Conservation (phyloP, 257 asterid species). For the Primulina tabacum region DNA sequence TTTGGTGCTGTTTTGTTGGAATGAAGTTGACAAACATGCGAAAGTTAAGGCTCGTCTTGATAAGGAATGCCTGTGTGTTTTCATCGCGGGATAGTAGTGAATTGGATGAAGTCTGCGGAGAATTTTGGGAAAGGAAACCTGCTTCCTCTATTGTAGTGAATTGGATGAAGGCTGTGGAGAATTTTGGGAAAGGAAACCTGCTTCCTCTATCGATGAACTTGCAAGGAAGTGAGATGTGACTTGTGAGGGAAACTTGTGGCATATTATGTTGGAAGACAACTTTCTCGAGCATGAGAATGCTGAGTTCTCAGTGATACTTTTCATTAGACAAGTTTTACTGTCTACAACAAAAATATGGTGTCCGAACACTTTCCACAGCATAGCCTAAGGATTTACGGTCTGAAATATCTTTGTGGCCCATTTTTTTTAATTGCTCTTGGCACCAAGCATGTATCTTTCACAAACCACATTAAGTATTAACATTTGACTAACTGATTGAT, state of each 20-base stretch:
- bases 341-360: not conserved
- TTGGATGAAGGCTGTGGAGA: not conserved
- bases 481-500: slow-evolving; percentile 25
- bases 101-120: not conserved
- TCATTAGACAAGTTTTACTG: not conserved
- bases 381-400: not conserved
- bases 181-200: not conserved
- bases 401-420: slow-evolving; percentile 4
- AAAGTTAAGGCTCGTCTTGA: not conserved
- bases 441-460: slow-evolving; percentile 8
- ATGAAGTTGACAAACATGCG: not conserved
- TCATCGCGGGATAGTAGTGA: not conserved
- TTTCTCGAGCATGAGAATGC: not conserved
- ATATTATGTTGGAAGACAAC: not conserved
- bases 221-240: not conserved
- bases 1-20: not conserved
- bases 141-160: not conserved
- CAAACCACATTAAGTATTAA: slow-evolving; percentile 14
- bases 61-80: not conserved
- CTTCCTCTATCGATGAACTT: not conserved
- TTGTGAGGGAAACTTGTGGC: not conserved
- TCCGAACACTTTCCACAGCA: not conserved
- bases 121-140: no score
- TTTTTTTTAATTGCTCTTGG: not conserved
- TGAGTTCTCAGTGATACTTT: not conserved